Conservation (phyloP, 2,329 filamentous ascomycete species). For the Xylaria sp. region DNA sequence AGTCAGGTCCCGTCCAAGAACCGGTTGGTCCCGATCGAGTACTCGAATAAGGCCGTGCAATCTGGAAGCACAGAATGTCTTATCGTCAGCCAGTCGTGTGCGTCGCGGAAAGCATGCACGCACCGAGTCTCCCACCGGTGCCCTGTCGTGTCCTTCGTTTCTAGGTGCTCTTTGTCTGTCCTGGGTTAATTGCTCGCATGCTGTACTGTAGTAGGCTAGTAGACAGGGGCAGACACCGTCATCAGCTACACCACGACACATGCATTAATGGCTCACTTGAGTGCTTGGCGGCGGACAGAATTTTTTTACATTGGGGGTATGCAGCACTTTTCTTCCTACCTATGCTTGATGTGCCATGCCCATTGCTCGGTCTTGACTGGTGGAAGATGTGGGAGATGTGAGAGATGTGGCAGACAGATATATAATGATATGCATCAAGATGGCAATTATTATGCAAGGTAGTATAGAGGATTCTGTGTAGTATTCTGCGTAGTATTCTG, state of each 20-base stretch:
- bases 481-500: too few relatives aligned
- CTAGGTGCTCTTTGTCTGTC: too few relatives aligned
- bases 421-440: too few relatives aligned
- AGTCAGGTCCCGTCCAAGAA: constrained; percentile 1
- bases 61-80: not conserved
- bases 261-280: constrained; percentile 22
- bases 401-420: too few relatives aligned
- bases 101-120: not conserved
- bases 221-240: not conserved
- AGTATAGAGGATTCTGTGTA: too few relatives aligned
- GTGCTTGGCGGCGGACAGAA: constrained; percentile 13
- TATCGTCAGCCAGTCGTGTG: not conserved
- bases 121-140: not conserved
- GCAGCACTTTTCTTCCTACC: not conserved
- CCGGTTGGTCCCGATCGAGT: not conserved
- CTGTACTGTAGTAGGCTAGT: too few relatives aligned
- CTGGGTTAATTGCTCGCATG: too few relatives aligned
- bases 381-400: too few relatives aligned
- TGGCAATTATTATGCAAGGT: too few relatives aligned
- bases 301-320: constrained; percentile 1
- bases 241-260: constrained; percentile 1
- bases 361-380: too few relatives aligned
- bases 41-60: not conserved
- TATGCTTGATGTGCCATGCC: too few relatives aligned
- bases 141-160: not conserved